Evolutionary conservation across 2,329 filamentous ascomycete species (phyloP).

Genomic region (Fusarium citri): DNA sequence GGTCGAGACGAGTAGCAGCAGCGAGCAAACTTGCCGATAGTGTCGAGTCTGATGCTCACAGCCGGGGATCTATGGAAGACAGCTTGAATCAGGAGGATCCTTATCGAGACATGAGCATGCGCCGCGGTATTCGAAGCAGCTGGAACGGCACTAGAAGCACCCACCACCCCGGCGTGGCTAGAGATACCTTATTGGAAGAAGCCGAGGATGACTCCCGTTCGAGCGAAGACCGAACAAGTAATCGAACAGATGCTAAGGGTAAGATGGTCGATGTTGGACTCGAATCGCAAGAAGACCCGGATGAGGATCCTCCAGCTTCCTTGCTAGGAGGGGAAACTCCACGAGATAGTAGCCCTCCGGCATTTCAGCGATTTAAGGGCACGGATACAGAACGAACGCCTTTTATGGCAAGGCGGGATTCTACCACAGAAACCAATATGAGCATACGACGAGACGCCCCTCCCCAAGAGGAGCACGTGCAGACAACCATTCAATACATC

Average conservation of each 20-base stretch:
- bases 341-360: constrained; percentile 66
- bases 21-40: constrained; percentile 87
- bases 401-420: constrained; percentile 56
- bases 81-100: constrained; percentile 48
- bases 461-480: constrained; percentile 50
- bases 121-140: constrained; percentile 70
- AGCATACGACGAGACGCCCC: constrained; percentile 55
- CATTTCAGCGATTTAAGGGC: constrained; percentile 70
- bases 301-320: constrained; percentile 69
- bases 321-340: constrained; percentile 64
- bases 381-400: constrained; percentile 53
- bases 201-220: constrained; percentile 55
- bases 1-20: constrained; percentile 88
- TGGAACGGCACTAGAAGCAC: constrained; percentile 68
- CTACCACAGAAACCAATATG: constrained; percentile 61
- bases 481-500: constrained; percentile 63
- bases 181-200: constrained; percentile 56
- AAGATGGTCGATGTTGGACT: constrained; percentile 91
- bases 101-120: constrained; percentile 60
- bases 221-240: constrained; percentile 48
- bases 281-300: constrained; percentile 71
- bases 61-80: constrained; percentile 52
- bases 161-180: constrained; percentile 44
- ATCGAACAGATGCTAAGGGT: constrained; percentile 58
- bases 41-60: constrained; percentile 75